Evolutionary conservation across 495 filamentous ascomycete species (phyloP), one percentile per base, ranked within the genome.

Genomic region (Cryomyces antarcticus): DNA sequence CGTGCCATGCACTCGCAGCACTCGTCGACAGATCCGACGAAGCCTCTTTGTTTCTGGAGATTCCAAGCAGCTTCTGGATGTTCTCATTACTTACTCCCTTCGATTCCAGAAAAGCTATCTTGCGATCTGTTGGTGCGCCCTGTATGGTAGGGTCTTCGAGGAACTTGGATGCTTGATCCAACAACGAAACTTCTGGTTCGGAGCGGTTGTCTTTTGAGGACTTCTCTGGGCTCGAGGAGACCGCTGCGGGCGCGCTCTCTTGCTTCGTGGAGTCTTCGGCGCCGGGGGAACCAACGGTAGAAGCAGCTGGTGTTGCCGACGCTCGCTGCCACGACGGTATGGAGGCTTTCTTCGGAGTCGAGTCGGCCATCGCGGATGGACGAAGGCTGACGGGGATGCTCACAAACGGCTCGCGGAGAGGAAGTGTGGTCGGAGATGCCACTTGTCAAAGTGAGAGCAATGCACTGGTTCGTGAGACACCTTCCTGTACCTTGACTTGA

Each of bases 121-220:
- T 89, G 57, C 73, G 74, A 41, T 82, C 78, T 37, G 67, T 65
- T 1, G 79, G 65, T 7, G 78, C 73, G 53, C 78, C 64, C 30
- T 72, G 70, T 38, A 93, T 80, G n/a, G 67, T 68, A 6, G 80
- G 75, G 43, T 87, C 80, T 36, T 80, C 62, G n/a, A 96, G 71
- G 54, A 95, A 94, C 44, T 67, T 75, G 31, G 69, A 62, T 13
- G 84, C 84, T 53, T 83, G 74, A 12, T 82, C 72, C 12, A 88
- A 53, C 7, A 78, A 10, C 36, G 60, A 38, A 33, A 50, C 30
- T 48, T 50, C 42, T 43, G 49, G 31, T 42, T 55, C 7, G 38
- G 37, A 13, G 37, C 31, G 37, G 35, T 51, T 42, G 7, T 39
- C 39, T 12, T 24, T 38, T 13, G 38, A 37, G 1, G 43, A 7